A percentile compares a stretch with the other conserved stretches of the same genome.
Conservation (phyloP, 1,284 basidiomycete species). For the Omphalotus olearius region DNA sequence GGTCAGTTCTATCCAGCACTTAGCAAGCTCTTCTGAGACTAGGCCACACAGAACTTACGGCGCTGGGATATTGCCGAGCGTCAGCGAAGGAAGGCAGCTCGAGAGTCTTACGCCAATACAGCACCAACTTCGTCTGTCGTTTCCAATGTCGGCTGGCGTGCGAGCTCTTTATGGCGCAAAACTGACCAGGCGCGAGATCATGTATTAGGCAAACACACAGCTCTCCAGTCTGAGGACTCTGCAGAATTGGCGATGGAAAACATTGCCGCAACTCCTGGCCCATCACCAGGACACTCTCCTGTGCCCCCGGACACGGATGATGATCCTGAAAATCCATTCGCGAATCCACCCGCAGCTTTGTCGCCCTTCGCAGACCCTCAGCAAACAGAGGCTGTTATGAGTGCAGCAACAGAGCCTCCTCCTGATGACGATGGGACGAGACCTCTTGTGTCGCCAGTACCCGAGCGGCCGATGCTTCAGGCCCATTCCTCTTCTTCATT, state of each 20-base stretch:
- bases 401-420: conserved; percentile 18
- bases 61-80: conserved; percentile 73
- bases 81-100: conserved; percentile 59
- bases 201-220: conserved; percentile 33
- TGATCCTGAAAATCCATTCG: conserved; percentile 42
- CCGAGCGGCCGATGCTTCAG: conserved; percentile 20
- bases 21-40: not conserved
- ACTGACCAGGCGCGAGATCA: conserved; percentile 31
- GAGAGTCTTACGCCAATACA: conserved; percentile 37
- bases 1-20: conserved; percentile 35
- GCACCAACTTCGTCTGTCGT: conserved; percentile 35
- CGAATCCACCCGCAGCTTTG: conserved; percentile 36
- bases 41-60: conserved; percentile 51
- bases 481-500: conserved; percentile 20
- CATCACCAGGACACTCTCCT: conserved; percentile 32
- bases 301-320: conserved; percentile 30
- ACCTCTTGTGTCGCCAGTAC: conserved; percentile 6
- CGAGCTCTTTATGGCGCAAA: conserved; percentile 47
- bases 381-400: conserved; percentile 25
- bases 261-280: conserved; percentile 36
- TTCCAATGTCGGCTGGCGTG: conserved; percentile 49
- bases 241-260: conserved; percentile 50
- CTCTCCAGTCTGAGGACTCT: conserved; percentile 46
- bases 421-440: conserved; percentile 5
- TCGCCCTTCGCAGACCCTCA: conserved; percentile 15